A percentile compares a stretch with the other conserved stretches of the same genome.
Conservation (phyloP, 352 stramenopile species). For the Globisporangium apiculatum region DNA sequence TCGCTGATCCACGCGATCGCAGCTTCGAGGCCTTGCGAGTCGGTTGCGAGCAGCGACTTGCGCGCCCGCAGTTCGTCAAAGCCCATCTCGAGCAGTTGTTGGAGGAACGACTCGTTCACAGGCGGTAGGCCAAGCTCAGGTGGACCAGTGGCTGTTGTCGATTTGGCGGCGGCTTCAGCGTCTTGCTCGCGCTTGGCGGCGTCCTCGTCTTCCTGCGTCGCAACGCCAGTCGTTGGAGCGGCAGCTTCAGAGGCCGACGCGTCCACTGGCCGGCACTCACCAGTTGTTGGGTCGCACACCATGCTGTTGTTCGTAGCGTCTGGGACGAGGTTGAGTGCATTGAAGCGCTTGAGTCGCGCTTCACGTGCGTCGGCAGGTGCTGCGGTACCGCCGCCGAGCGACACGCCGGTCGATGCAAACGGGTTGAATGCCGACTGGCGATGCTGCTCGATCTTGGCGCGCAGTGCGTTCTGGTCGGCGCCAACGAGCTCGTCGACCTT, state of each 20-base stretch:
- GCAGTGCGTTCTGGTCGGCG: conserved; percentile 75
- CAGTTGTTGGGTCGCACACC: conserved; percentile 63
- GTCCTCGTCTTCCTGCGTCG: conserved; percentile 13
- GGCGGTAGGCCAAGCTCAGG: conserved; percentile 33
- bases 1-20: conserved; percentile 86
- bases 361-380: conserved; percentile 52
- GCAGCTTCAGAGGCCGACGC: neutral
- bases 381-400: conserved; percentile 32
- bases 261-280: conserved; percentile 35
- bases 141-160: conserved; percentile 1
- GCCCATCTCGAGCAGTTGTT: conserved; percentile 77
- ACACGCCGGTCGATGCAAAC: conserved; percentile 68
- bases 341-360: conserved; percentile 72
- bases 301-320: conserved; percentile 32
- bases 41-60: conserved; percentile 80
- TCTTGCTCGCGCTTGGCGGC: conserved; percentile 12
- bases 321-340: conserved; percentile 56
- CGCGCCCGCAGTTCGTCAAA: conserved; percentile 73
- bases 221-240: neutral
- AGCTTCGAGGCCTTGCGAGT: conserved; percentile 61
- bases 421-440: conserved; percentile 82
- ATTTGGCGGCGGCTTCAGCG: conserved; percentile 8
- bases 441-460: conserved; percentile 86
- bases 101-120: conserved; percentile 66
- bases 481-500: conserved; percentile 88